Base-by-base conservation (phyloP, 192 early-diverging fungal genomes). In the Dissophora ornata region DNA sequence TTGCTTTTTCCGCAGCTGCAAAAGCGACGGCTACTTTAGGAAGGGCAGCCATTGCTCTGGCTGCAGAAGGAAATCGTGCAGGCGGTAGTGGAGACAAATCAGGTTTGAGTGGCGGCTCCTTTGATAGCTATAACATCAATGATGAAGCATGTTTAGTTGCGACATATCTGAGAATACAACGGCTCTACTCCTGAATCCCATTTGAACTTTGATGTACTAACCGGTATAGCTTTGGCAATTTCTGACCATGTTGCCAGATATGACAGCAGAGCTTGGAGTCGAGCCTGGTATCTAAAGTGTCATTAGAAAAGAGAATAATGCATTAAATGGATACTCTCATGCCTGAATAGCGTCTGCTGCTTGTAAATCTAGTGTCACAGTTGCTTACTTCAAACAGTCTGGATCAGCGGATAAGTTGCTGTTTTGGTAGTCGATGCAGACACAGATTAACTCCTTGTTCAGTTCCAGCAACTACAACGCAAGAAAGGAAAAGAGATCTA, bases 191-290 rank as follows among this genome's bases (percentile, higher is more conserved):
- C n/a, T n/a, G n/a, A n/a, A n/a, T n/a, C n/a, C n/a, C n/a, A n/a
- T n/a, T n/a, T n/a, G n/a, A n/a, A n/a, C n/a, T n/a, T n/a, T n/a
- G n/a, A n/a, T n/a, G n/a, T n/a, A n/a, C 51, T 45, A 50, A 74
- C 70, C 22, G 70, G 70, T 45, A 71, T 47, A 26, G 41, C 53
- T 46, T 74, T 74, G 62, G 54, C 42, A 4, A 74, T 74, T 40
- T 77, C 73, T 13, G 73, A 41, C 73, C 73, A 77, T 2, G 73
- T 77, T 25, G 73, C 73, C 16, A 77, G 52, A 33, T 77, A 77
- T 7, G 73, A 77, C 8, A 77, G 53, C 19, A 65, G 61, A 24
- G 58, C 28, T 41, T 77, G 73, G 11, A 77, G 53, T 28, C 73
- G 63, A 33, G 59, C 47, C 24, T 77, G 73, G 33, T 77, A 77